Base-by-base conservation (phyloP, 164 flowering plant species). In the Vitis rupestris region DNA sequence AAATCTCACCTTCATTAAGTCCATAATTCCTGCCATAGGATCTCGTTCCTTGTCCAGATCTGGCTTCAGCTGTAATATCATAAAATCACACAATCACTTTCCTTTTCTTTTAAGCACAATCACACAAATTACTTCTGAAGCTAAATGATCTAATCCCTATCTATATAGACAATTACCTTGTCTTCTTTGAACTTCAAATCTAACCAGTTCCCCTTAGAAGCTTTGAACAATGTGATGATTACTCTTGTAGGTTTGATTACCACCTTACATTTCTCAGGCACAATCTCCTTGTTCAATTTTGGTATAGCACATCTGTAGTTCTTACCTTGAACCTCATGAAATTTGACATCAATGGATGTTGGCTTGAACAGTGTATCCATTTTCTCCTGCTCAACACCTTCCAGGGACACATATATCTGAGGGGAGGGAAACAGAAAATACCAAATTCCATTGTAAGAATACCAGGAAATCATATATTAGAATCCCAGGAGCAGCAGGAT, bases 21-120 rank as follows among this genome's bases (percentile, higher is more conserved):
- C 99, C 99, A 95, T 95, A 13, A 95, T 91, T 73, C 99, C 98
- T 7, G 97, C 96, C 99, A 93, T 91, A 0, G 99, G 99, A 71
- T 93, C 98, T 57, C 74, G 66, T 6, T 86, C 90, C 66, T 91
- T 86, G 47, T 86, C 96, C 64, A 86, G 9, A 67, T 70, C 84
- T 6, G 98, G 97, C 81, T 91, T 93, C 76, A 91, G 72, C 99
- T 93, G 82, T 55, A 74, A 54, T 23, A 77, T 8, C 15, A 49
- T 10, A 66, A 55, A 27, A 47, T 11, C 61, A 58, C 12, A n/a
- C 44, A 53, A 59, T 56, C 17, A 48, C 12, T 54, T n/a, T 19
- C 10, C 44, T 3, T 37, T 37, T 37, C 44, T 37, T 23, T 37
- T 0, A 37, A 37, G 44, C 7, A 37, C 44, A 3, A 3, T 37